Conservation (phyloP, 2,329 filamentous ascomycete genomes). For the Beauveria australis region DNA sequence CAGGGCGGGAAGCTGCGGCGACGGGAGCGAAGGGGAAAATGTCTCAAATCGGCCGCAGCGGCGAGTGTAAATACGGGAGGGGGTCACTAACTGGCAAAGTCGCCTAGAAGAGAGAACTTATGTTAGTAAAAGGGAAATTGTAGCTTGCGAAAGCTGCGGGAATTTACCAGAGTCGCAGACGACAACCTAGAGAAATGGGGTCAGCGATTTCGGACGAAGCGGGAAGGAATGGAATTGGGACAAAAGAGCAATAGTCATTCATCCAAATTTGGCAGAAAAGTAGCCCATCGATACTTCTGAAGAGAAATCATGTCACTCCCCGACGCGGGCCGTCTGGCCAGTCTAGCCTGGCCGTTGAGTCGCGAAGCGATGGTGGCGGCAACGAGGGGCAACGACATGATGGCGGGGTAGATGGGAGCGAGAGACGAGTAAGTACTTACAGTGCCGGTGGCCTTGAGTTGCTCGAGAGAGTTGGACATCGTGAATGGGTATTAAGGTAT, state of each 20-base stretch:
- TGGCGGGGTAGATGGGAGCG: constrained; percentile 18
- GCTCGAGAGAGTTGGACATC: constrained; percentile 82
- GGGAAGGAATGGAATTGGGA: background rate
- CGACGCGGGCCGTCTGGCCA: background rate
- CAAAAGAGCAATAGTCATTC: background rate
- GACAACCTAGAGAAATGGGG: constrained; percentile 55
- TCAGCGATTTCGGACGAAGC: background rate
- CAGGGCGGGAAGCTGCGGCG: background rate
- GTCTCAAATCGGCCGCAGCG: constrained; percentile 8
- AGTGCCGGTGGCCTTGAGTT: constrained; percentile 86
- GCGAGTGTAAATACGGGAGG: constrained; percentile 6
- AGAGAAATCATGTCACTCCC: background rate
- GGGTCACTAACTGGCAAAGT: constrained; percentile 63
- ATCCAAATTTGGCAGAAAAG: background rate
- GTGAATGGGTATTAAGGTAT: constrained; percentile 10
- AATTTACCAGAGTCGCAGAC: constrained; percentile 90
- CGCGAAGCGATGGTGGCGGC: background rate
- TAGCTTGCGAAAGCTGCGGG: constrained; percentile 20
- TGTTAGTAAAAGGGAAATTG: constrained; percentile 18
- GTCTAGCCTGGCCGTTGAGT: background rate
- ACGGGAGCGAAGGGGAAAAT: background rate
- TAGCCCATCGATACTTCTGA: background rate
- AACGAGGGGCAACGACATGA: constrained; percentile 12
- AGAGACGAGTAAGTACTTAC: constrained; percentile 46
- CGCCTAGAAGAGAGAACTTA: constrained; percentile 42